phyloP scores from a whole-genome alignment of 2,329 filamentous ascomycete genomes.

The Colletotrichum sp. region DNA sequence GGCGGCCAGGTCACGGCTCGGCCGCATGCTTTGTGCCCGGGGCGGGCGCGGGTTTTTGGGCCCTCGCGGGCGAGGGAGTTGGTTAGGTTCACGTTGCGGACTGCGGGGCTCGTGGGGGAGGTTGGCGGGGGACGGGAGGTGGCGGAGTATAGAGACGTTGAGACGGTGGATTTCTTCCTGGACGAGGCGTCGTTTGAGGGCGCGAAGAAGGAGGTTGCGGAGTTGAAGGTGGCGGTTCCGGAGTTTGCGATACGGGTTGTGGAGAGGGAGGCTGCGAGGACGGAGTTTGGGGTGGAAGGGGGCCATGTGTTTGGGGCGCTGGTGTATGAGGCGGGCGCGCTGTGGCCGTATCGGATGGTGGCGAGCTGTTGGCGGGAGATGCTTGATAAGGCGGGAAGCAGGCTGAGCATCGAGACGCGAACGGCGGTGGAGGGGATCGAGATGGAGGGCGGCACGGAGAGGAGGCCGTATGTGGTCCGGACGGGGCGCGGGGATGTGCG shows the following conservation, averaged over 20 bases:
- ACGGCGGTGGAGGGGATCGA: constrained; percentile 36
- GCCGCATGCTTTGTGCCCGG: too few relatives aligned
- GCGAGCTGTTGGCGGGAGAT: constrained; percentile 49
- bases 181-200: constrained; percentile 38
- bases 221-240: constrained; percentile 41
- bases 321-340: constrained; percentile 50
- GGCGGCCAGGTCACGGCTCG: too few relatives aligned
- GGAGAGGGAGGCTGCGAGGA: constrained; percentile 35
- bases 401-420: constrained; percentile 41
- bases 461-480: constrained; percentile 43
- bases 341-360: constrained; percentile 58
- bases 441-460: not conserved
- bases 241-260: constrained; percentile 41
- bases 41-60: too few relatives aligned
- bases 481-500: constrained; percentile 50
- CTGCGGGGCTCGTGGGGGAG: constrained; percentile 43
- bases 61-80: too few relatives aligned
- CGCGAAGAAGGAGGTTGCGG: constrained; percentile 34
- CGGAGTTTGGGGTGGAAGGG: constrained; percentile 40
- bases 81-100: too few relatives aligned
- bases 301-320: constrained; percentile 44
- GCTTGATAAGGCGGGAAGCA: constrained; percentile 32
- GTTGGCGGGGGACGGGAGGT: constrained; percentile 39
- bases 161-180: constrained; percentile 52
- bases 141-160: constrained; percentile 48